Base-by-base conservation (phyloP, 169 alveolate genomes). In the Eimeria tenella region DNA sequence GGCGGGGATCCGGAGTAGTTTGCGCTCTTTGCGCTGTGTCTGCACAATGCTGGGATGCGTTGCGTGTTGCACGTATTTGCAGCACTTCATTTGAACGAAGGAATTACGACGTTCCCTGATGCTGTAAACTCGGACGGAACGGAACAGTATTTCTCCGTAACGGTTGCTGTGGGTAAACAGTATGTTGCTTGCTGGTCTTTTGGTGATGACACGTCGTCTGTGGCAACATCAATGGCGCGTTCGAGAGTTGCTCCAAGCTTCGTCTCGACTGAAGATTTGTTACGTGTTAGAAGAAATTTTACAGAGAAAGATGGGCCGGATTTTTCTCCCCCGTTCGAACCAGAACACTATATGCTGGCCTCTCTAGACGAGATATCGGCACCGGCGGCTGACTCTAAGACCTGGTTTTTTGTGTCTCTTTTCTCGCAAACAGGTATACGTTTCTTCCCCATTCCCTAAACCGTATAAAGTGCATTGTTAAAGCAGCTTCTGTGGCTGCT, bases 131-230 rank as follows among this genome's bases (percentile, higher is more conserved):
- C 83, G 11, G 73, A 74, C 19, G 95, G 86, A 58, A 42, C 74
- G 87, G 92, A 79, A 68, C 86, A 62, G 55, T 56, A 81, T 50
- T 62, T 79, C 68, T 81, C 65, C 5, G 77, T 68, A n/a, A 53
- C 86, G 5, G 75, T 53, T 21, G 81, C 95, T 10, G 77, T 53
- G 92, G 95, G 95, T 5, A 60, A 55, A 25, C 92, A 86, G 23
- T 91, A 91, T 52, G 79, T 86, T 42, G 84, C 88, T 11, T 91
- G 95, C 77, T 91, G 95, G 95, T 91, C 95, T 8, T 77, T 50
- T 60, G 95, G 95, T 42, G 93, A 53, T 13, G 86, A 75, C 50
- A 42, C 25, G 50, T 56, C 49, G 19, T 68, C 93, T 25, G 53
- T 19, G 23, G 74, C 93, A 13, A 53, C 58, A 25, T 23, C 74